Conservation (phyloP, 2,329 filamentous ascomycete genomes). For the Trichophyton benhamiae region DNA sequence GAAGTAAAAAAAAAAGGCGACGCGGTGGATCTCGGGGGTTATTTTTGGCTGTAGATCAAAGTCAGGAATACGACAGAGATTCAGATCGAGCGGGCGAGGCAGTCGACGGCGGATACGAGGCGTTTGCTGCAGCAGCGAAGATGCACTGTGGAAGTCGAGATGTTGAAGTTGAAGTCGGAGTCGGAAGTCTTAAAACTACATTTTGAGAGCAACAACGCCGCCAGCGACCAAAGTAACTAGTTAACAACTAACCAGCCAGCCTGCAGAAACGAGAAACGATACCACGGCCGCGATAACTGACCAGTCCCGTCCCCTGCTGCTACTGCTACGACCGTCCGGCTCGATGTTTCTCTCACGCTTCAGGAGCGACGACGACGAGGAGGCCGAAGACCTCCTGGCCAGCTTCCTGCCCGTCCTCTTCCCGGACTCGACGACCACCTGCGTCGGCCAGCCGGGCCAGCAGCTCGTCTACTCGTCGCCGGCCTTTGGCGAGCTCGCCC, state of each 20-base stretch:
- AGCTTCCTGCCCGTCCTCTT: constrained; percentile 43
- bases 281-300: too few relatives aligned
- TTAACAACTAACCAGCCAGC: too few relatives aligned
- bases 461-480: constrained; percentile 39
- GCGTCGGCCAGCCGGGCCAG: constrained; percentile 42
- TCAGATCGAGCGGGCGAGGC: not conserved
- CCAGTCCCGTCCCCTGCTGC: too few relatives aligned
- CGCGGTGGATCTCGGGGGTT: not conserved
- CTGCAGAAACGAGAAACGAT: too few relatives aligned
- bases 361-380: constrained; percentile 17
- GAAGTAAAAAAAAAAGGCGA: not conserved
- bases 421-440: constrained; percentile 43
- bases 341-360: not conserved
- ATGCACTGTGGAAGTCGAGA: too few relatives aligned
- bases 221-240: too few relatives aligned
- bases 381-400: constrained; percentile 42
- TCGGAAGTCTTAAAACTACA: too few relatives aligned
- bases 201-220: too few relatives aligned
- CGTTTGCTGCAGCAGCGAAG: not conserved
- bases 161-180: too few relatives aligned
- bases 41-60: not conserved
- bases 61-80: not conserved
- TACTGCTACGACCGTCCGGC: too few relatives aligned
- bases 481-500: constrained; percentile 28
- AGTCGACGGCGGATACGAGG: not conserved